Conservation (phyloP, 768 basidiomycete species). For the Tephrocybe sp. region DNA sequence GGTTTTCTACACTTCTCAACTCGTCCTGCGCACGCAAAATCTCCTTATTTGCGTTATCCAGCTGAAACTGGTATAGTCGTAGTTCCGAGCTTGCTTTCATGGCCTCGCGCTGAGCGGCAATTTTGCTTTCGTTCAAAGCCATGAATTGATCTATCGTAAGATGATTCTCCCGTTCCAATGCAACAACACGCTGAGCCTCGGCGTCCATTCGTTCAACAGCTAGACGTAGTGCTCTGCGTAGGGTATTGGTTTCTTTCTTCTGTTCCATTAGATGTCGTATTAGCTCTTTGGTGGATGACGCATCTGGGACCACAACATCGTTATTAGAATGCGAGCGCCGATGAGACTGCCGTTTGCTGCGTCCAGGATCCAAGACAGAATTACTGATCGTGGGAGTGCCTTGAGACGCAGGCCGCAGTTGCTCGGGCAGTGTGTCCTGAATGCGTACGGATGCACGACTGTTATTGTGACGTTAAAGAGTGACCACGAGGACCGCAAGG, state of each 20-base stretch:
- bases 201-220: conserved; percentile 34
- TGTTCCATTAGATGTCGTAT: conserved; percentile 31
- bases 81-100: conserved; percentile 35
- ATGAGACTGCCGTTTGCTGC: conserved; percentile 11
- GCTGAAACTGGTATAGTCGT: conserved; percentile 36
- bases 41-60: conserved; percentile 46
- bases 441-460: background rate
- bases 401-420: background rate
- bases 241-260: conserved; percentile 32
- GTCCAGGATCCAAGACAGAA: background rate
- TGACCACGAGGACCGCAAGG: background rate
- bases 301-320: conserved; percentile 7
- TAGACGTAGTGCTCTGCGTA: conserved; percentile 34
- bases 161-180: conserved; percentile 32
- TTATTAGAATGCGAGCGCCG: conserved; percentile 9
- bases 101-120: conserved; percentile 37
- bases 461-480: background rate
- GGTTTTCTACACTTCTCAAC: conserved; percentile 45
- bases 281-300: conserved; percentile 26
- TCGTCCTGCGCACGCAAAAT: conserved; percentile 52
- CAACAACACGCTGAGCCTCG: conserved; percentile 33
- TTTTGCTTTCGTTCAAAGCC: conserved; percentile 33
- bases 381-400: background rate
- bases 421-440: background rate
- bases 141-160: conserved; percentile 34